These are phyloP conservation scores for Mortierella sp. DNA, from an alignment of 371 early-diverging fungal species.

Conservation along the genomic window DNA sequence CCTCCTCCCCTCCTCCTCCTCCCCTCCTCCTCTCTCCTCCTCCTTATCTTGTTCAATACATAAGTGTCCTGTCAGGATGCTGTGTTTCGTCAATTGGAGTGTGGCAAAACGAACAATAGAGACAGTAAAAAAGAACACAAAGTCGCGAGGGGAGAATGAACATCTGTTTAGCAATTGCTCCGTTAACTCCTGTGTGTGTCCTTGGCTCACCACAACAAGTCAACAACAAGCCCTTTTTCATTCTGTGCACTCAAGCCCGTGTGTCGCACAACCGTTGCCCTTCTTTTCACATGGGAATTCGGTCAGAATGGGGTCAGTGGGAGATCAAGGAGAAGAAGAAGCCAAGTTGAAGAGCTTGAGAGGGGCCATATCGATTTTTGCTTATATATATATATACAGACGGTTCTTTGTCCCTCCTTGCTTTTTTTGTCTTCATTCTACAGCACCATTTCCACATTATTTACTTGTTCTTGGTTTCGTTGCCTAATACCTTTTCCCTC, in stretches of 20 bases:
- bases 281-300: conserved; percentile 7
- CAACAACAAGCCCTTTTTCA: background rate
- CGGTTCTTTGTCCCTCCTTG: too few species aligned
- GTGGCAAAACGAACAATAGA: background rate
- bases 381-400: background rate
- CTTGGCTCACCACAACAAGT: background rate
- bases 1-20: background rate
- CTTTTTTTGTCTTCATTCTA: background rate
- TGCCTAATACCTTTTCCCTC: background rate
- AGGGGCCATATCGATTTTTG: background rate
- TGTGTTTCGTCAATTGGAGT: background rate
- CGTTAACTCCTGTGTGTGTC: background rate
- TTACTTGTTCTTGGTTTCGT: background rate
- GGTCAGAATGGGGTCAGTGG: conserved; percentile 2
- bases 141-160: background rate
- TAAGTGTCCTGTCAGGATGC: background rate
- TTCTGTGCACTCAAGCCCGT: too few species aligned
- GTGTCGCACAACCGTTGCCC: background rate
- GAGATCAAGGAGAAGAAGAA: background rate
- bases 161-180: background rate
- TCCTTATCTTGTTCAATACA: too few species aligned
- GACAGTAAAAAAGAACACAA: background rate
- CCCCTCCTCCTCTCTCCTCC: background rate
- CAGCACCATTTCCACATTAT: background rate
- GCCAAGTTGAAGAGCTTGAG: background rate